Conservation (phyloP, 176 grass and related monocot species). For the Musa itinerans region DNA sequence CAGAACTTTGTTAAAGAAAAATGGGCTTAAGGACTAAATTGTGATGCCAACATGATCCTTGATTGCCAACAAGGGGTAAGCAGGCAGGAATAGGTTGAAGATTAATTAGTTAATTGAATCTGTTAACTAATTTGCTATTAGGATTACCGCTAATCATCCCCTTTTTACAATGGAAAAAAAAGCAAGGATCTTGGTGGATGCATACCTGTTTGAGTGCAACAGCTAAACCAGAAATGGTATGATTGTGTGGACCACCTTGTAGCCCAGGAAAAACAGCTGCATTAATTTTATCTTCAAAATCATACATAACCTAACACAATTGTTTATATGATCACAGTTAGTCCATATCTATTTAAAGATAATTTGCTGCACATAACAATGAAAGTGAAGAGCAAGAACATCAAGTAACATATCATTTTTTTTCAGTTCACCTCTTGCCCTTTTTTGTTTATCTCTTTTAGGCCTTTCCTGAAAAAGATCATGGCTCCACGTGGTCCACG, state of each 20-base stretch:
- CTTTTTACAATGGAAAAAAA: background rate
- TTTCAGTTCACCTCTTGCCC: conserved; percentile 54
- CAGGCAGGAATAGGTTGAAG: too few species aligned
- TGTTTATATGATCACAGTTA: background rate
- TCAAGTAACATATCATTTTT: background rate
- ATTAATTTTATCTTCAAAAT: conserved; percentile 96
- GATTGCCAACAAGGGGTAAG: too few species aligned
- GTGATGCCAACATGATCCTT: background rate
- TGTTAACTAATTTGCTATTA: background rate
- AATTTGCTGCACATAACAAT: background rate
- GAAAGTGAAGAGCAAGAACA: background rate
- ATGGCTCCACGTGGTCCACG: conserved; percentile 97
- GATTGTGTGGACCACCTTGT: conserved; percentile 97
- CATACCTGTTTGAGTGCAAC: conserved; percentile 96
- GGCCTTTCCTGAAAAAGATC: conserved; percentile 93
- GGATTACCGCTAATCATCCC: background rate
- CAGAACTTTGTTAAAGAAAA: background rate
- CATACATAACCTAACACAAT: conserved; percentile 62
- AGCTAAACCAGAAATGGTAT: conserved; percentile 94
- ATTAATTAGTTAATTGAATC: too few species aligned
- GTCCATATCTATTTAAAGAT: background rate
- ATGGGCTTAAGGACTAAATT: background rate
- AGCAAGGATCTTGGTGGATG: background rate
- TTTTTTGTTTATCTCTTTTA: conserved; percentile 97
- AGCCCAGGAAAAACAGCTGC: conserved; percentile 93